Base-by-base conservation (phyloP, 202 grass and related monocot species). In the Panicum hallii region DNA sequence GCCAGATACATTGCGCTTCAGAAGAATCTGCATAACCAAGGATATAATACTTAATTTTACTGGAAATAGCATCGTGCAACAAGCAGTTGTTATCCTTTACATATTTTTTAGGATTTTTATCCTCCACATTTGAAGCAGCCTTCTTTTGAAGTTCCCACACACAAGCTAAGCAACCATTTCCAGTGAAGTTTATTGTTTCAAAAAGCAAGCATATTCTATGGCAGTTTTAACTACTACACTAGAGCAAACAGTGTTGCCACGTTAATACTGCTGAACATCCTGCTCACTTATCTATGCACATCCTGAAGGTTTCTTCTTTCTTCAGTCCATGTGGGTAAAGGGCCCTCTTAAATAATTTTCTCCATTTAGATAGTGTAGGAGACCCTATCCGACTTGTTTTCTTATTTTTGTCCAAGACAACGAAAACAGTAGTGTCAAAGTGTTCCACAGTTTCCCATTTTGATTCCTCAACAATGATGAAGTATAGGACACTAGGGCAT, bases 21-120 rank as follows among this genome's bases (percentile, higher is more conserved):
- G 50, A 43, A 71, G 41, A 83, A 85, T 91, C 67, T 87, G 77
- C 84, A 82, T 69, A 89, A 49, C 50, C 67, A 81, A 90, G 75
- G 49, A 84, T 68, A 79, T 45, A 65, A 16, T 42, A 53, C 63
- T 81, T 80, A 86, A 68, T 60, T 77, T 57, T 77, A 89, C 66
- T 36, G 4, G 44, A 1, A 41, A 22, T 26, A 70, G 67, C 71
- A 90, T 85, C 78, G 79, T 86, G 50, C 45, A 90, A 77, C 64
- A 83, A 90, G 46, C 32, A 85, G 32, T 22, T 23, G 9, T 57
- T 41, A 44, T 32, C 41, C 20, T 67, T 40, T 28, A 70, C 47
- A 48, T 32, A 41, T 70, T 42, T 54, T 74, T 79, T 23, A 42
- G 19, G 14, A 85, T 71, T 6, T 63, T 56, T 64, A 81, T 57